Conservation (phyloP, 352 stramenopile species). For the Thalassiosira livingstoniorum region DNA sequence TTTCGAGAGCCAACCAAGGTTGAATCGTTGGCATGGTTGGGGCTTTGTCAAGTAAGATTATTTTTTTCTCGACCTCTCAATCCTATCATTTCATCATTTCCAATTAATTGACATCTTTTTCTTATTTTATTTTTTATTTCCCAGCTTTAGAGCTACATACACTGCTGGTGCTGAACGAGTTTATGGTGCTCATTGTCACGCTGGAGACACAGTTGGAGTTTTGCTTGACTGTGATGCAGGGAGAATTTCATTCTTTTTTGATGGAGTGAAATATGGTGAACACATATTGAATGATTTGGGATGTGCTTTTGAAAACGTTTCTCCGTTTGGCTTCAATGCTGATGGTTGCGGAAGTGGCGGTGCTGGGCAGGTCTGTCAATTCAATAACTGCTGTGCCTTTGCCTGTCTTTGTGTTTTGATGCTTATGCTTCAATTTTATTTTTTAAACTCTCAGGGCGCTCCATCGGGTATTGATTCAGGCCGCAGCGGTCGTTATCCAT, state of each 20-base stretch:
- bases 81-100: neutral
- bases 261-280: conserved; percentile 98
- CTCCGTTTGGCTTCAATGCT: conserved; percentile 86
- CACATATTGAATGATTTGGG: conserved; percentile 98
- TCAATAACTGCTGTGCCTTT: neutral
- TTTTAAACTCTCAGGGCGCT: conserved; percentile 60
- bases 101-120: conserved; percentile 10
- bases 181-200: conserved; percentile 89
- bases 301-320: conserved; percentile 95
- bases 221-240: conserved; percentile 98
- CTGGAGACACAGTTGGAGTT: conserved; percentile 98
- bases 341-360: conserved; percentile 85
- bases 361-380: conserved; percentile 66
- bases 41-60: no score
- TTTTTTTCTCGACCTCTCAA: no score
- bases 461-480: conserved; percentile 79
- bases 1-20: conserved; percentile 60
- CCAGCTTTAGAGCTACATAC: conserved; percentile 96
- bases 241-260: conserved; percentile 98
- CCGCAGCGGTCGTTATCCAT: conserved; percentile 71
- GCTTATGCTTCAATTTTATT: neutral
- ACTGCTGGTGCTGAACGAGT: conserved; percentile 87
- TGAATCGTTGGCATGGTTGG: conserved; percentile 71
- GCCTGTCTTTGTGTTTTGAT: neutral
- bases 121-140: conserved; percentile 92